Evolutionary conservation across 176 grass and related monocot species (phyloP), one percentile per base, ranked within the genome.

Genomic region (Oryza nivara): DNA sequence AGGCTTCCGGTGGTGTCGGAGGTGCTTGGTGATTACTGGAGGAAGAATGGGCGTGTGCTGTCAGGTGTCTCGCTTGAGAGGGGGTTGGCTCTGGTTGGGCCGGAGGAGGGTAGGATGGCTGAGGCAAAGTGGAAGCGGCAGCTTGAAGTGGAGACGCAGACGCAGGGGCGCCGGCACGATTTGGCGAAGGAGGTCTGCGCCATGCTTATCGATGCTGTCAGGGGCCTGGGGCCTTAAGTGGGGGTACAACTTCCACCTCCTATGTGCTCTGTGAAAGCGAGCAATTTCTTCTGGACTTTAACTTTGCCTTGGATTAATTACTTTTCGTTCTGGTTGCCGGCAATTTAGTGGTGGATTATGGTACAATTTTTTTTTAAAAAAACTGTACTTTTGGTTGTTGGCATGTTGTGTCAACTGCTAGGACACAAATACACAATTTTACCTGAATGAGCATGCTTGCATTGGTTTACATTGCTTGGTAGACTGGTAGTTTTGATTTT

Each of bases 101-200:
- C 68, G 0, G 68, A 76, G 30, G 78, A 84, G 65, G 83, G 76
- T 69, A 87, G 26, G 74, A 64, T 20, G 20, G 46, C 65, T 9
- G 94, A 96, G 73, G 48, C 40, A 19, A 96, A 83, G 41, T 96
- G 94, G 94, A 93, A 88, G 74, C 76, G 77, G 13, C 94, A 96
- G 36, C 47, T 92, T 16, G 91, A 87, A 61, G 81, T 86, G 3
- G 91, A 93, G 76, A 91, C 91, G 84, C 88, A 77, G 54, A 83
- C 79, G 23, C 91, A 86, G 66, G 75, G 91, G 81, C 89, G 73
- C 69, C 44, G 30, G 4, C 91, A 91, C 43, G 94, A 96, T 68
- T 63, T 96, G 17, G 82, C 77, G 7, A 96, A 89, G 70, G 94
- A 96, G 91, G 91, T 96, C 58, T 91, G 87, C 63, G 81, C 64